phyloP scores from a whole-genome alignment of 169 alveolate species.

The Eimeria tenella region DNA sequence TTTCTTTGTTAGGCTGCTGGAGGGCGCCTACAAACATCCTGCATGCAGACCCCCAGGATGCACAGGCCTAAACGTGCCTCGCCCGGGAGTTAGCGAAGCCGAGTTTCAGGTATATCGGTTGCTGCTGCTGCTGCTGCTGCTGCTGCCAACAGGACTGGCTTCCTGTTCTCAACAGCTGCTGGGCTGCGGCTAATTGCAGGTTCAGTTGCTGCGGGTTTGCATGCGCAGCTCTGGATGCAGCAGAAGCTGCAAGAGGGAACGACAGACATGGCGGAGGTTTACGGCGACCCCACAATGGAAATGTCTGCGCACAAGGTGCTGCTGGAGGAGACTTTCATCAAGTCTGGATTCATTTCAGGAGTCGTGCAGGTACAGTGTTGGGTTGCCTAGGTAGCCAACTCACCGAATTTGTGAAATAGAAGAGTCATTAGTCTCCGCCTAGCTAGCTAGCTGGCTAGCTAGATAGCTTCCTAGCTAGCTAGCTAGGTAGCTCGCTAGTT shows the following conservation, averaged over 20 bases:
- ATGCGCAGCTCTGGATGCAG: conserved; percentile 65
- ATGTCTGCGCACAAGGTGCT: conserved; percentile 17
- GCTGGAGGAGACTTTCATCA: conserved; percentile 30
- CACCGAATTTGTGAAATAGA: no score
- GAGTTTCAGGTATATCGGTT: conserved; percentile 58
- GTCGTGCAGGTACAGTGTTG: conserved; percentile 19
- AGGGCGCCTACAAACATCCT: conserved; percentile 76
- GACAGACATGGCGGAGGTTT: conserved; percentile 51
- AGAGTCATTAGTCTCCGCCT: no score
- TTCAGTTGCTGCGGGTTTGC: neutral
- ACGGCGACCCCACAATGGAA: conserved; percentile 47
- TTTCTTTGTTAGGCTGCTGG: conserved; percentile 51
- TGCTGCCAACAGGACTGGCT: neutral
- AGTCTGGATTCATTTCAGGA: conserved; percentile 7
- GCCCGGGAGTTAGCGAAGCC: conserved; percentile 69
- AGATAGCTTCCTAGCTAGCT: no score
- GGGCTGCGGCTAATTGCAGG: neutral
- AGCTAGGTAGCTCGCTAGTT: no score
- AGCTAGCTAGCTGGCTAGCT: no score
- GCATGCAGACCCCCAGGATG: conserved; percentile 79
- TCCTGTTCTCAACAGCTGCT: neutral
- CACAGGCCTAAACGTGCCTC: conserved; percentile 54
- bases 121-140: conserved; percentile 29
- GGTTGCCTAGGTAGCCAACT: no score
- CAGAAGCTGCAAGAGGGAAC: conserved; percentile 72